Evolutionary conservation across 768 basidiomycete species (phyloP).

Genomic region (Russula ochroleuca): DNA sequence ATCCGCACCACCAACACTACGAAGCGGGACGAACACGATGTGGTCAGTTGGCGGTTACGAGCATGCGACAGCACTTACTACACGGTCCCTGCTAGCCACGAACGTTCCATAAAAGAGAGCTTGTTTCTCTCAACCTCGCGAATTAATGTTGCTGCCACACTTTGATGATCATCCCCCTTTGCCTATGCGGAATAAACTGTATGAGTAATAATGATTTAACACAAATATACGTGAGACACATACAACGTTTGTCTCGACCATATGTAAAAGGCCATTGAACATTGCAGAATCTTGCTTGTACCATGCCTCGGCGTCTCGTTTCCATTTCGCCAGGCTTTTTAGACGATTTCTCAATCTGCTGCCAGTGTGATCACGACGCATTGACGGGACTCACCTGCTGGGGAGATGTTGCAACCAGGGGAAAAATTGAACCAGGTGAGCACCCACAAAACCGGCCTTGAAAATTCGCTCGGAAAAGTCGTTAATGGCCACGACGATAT

Average conservation of each 20-base stretch:
- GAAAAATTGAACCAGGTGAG: conserved; percentile 1
- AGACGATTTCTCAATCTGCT: too few species aligned
- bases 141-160: neutral
- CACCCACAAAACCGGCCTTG: neutral
- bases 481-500: neutral
- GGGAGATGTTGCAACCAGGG: conserved; percentile 1
- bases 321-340: neutral
- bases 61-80: neutral
- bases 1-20: neutral
- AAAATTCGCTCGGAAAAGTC: neutral
- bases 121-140: neutral
- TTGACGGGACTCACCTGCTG: neutral
- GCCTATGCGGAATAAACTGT: neutral
- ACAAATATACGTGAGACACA: neutral
- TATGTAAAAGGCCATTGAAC: neutral
- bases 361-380: neutral
- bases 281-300: neutral
- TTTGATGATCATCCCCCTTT: neutral
- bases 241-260: neutral
- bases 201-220: neutral
- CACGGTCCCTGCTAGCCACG: neutral
- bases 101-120: neutral
- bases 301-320: neutral
- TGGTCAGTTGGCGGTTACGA: neutral
- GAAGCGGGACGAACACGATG: neutral